Base-by-base conservation (phyloP, 169 alveolate genomes). In the Theileria parva region DNA sequence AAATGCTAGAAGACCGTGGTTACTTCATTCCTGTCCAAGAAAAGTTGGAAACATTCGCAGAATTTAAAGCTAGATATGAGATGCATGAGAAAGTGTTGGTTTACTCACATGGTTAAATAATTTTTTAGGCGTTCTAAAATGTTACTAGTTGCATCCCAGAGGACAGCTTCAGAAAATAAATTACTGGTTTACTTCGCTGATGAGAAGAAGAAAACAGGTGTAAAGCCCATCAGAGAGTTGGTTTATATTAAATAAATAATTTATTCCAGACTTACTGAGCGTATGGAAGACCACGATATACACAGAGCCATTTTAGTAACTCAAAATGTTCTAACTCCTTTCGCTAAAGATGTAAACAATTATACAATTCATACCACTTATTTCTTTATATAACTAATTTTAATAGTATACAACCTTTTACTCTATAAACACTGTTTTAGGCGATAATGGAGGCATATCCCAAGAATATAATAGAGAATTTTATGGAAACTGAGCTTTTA, bases 361-460 rank as follows among this genome's bases (percentile, higher is more conserved):
- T 28, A 28, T 61, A 23, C 15, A 21, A 44, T 37, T 27, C 34
- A 57, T 19, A 13, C 0, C 34, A 25, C 28, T 21, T 21, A 57
- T 9, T 11, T 25, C n/a, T 1, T 48, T 57, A 23, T 57, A 21
- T 21, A 57, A 7, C 21, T 44, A 23, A 59, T 67, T 2, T 32
- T 32, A 32, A 27, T 60, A 63, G 73, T 34, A 27, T 23, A 44
- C 28, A 48, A 51, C 15, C 65, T 53, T 19, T 67, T 44, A n/a
- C 28, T 13, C 19, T 17, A 13, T n/a, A 8, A 25, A 70, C 25
- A 17, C 27, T 8, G 34, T 30, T 48, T 0, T 80, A 92, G 93
- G 97, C 97, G 51, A 95, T 95, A 55, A 84, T 81, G 50, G 98
- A 94, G 75, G 97, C 97, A 8, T 96, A 96, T 4, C 98, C 98